Evolutionary conservation across 257 asterid genomes (phyloP).

Genomic region (Solanum bulbocastanum): DNA sequence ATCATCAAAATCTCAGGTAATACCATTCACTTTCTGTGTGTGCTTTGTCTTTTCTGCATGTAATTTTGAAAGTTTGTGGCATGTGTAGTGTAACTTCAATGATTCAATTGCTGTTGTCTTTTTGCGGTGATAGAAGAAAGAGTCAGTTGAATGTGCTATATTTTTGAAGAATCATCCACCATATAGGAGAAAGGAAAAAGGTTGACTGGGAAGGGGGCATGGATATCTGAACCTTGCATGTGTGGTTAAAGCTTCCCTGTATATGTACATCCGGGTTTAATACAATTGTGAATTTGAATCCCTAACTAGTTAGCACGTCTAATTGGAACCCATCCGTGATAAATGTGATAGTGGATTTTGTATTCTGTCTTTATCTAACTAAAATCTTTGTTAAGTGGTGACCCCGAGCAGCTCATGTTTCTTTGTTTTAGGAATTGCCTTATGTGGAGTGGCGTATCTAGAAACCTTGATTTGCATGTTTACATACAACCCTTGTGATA

Average conservation of each 20-base stretch:
- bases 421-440: background rate
- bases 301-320: background rate
- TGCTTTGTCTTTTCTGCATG: background rate
- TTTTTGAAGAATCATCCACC: background rate
- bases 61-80: background rate
- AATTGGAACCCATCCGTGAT: background rate
- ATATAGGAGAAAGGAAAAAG: background rate
- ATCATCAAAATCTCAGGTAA: conserved; percentile 79
- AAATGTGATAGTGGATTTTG: background rate
- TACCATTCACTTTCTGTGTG: background rate
- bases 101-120: background rate
- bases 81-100: background rate
- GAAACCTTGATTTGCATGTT: background rate
- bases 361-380: background rate
- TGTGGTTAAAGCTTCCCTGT: background rate
- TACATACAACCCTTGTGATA: background rate
- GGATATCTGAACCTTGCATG: background rate
- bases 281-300: background rate
- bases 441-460: background rate
- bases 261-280: background rate
- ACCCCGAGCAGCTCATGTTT: background rate
- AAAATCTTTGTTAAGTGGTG: background rate
- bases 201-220: background rate
- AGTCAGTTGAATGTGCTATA: background rate
- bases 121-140: background rate